Base-by-base conservation (phyloP, 169 alveolate species). In the Eimeria acervulina region DNA sequence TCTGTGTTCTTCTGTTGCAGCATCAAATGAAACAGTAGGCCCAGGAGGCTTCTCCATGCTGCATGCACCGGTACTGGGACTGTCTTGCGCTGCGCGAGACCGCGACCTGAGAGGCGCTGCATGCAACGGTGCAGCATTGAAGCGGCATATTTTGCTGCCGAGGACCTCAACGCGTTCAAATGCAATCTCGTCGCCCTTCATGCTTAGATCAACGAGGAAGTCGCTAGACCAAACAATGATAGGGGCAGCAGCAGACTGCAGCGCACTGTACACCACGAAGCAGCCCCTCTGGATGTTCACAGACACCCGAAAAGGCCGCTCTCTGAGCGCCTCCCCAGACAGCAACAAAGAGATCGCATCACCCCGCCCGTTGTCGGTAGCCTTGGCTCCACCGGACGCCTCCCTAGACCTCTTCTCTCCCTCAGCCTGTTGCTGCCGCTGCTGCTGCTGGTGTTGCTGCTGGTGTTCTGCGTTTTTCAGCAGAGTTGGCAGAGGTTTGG, bases 201-300 rank as follows among this genome's bases (percentile, higher is more conserved):
- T 84, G 40, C 26, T 21, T 31, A 84, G 72, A 19, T 68, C 87
- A 26, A 97, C 97, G 31, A 89, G 52, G 81, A 97, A 96, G 88
- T 97, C 97, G 61, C 97, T 96, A 63, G 94, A 72, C 93, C 97
- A 89, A 96, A 96, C 97, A 44, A 97, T 87, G 78, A 95, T 78
- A 36, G 98, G 98, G 21, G 95, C 96, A 19, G 90, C 74, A 44
- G 95, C 81, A 28, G 95, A 87, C 93, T 93, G 96, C 97, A 97
- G 55, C 52, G 94, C 85, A 19, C 97, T 89, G 95, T 96, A 97
- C 15, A 97, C 97, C 13, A 96, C 96, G 74, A 97, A 97, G 80
- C 96, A 52, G 59, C 96, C 96, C 17, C 87, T 59, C 42, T 33
- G 36, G 36, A 93, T 87, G 52, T 21, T 78, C 47, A 93, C 92